A percentile compares a stretch with the other conserved stretches of the same genome.
Conservation (phyloP, 139 green algal species). For the Picochlorum sp. region DNA sequence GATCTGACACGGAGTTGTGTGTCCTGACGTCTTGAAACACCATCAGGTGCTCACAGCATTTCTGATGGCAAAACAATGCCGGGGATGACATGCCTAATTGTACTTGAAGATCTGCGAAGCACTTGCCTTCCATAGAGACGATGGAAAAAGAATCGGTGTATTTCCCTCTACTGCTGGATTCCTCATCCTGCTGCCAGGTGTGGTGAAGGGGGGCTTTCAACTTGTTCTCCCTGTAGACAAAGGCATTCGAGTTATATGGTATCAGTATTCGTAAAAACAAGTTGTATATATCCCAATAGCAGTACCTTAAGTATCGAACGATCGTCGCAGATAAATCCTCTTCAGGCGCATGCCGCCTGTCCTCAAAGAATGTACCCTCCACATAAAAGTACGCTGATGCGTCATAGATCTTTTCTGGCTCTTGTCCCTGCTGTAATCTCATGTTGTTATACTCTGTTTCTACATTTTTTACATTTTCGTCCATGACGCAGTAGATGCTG, state of each 20-base stretch:
- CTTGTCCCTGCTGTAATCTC: not conserved
- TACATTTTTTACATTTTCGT: constrained; percentile 22
- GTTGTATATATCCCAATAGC: not conserved
- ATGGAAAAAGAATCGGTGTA: constrained; percentile 16
- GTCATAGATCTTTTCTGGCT: not conserved
- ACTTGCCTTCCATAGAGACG: constrained; percentile 25
- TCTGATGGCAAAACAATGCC: constrained; percentile 55
- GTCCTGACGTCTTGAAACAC: constrained; percentile 41
- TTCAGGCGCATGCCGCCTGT: constrained; percentile 21
- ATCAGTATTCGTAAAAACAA: no score
- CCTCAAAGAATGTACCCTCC: constrained; percentile 45
- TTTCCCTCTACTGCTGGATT: not conserved
- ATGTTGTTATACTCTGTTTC: constrained; percentile 10
- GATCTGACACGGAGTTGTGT: constrained; percentile 28
- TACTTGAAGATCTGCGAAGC: constrained; percentile 30
- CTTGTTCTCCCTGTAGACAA: constrained; percentile 1
- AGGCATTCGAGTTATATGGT: no score
- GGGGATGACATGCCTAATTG: constrained; percentile 24
- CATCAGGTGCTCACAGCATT: constrained; percentile 60
- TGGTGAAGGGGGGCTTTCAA: constrained; percentile 9
- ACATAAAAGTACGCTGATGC: constrained; percentile 42
- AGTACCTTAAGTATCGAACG: constrained; percentile 2
- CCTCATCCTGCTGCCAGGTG: not conserved
- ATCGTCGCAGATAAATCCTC: constrained; percentile 24
- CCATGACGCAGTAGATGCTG: constrained; percentile 27